Conservation (phyloP, 2,329 filamentous ascomycete species). For the Ophiostoma fasciatum region DNA sequence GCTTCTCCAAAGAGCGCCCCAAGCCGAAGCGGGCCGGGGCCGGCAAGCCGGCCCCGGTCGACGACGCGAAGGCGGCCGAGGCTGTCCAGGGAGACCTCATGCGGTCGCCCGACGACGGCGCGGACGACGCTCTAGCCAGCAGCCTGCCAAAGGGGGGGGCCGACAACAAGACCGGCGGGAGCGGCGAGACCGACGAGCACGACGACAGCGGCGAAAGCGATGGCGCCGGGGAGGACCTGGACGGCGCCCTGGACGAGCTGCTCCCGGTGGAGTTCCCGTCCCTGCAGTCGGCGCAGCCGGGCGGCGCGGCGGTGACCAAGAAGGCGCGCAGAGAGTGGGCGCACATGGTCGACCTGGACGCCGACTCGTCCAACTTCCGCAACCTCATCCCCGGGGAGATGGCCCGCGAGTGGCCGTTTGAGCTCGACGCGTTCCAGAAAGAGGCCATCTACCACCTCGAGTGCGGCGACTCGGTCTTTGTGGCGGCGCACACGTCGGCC, state of each 20-base stretch:
- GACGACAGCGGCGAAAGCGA: slow-evolving; percentile 18
- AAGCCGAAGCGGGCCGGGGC: slow-evolving; percentile 23
- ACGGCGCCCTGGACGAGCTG: slow-evolving; percentile 60
- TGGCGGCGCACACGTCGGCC: slow-evolving; percentile 92
- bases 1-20: slow-evolving; percentile 44
- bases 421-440: slow-evolving; percentile 96
- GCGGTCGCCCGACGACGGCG: slow-evolving; percentile 25
- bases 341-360: slow-evolving; percentile 92
- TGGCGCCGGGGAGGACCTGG: slow-evolving; percentile 31
- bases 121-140: no score
- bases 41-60: neutral
- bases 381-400: slow-evolving; percentile 82
- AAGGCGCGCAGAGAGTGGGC: slow-evolving; percentile 83
- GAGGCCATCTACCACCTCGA: slow-evolving; percentile 97
- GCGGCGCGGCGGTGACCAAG: slow-evolving; percentile 56
- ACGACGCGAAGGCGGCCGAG: slow-evolving; percentile 49
- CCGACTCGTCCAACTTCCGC: slow-evolving; percentile 83
- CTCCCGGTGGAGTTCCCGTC: slow-evolving; percentile 89
- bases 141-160: slow-evolving; percentile 14
- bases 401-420: slow-evolving; percentile 92
- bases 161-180: slow-evolving; percentile 5
- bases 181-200: slow-evolving; percentile 26
- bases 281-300: slow-evolving; percentile 65
- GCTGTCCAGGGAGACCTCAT: slow-evolving; percentile 52
- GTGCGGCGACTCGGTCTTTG: slow-evolving; percentile 92